These are phyloP conservation scores for Podospora pseudoanserina DNA, from an alignment of 495 filamentous ascomycete genomes.

Conservation along the genomic window DNA sequence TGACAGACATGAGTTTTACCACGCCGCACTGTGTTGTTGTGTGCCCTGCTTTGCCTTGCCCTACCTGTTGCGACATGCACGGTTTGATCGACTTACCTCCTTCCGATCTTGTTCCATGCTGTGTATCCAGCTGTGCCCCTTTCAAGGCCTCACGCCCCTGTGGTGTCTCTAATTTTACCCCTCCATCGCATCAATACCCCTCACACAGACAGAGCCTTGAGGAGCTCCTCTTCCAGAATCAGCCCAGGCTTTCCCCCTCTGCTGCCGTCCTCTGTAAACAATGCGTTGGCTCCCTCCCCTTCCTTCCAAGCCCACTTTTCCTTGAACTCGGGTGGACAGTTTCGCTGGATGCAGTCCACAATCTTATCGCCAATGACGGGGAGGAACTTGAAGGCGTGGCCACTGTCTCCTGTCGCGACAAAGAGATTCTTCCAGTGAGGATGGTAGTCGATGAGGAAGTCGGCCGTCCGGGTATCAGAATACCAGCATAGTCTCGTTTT, in stretches of 20 bases:
- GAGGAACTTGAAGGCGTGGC: conserved; percentile 87
- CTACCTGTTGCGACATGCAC: neutral
- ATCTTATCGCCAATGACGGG: conserved; percentile 79
- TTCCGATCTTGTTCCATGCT: neutral
- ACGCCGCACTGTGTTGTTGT: neutral
- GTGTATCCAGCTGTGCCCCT: neutral
- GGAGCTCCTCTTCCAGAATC: conserved; percentile 51
- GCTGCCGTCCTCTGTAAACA: conserved; percentile 62
- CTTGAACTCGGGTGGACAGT: conserved; percentile 53
- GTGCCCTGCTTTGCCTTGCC: neutral
- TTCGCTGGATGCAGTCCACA: conserved; percentile 60
- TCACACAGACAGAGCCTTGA: conserved; percentile 21
- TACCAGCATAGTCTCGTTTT: conserved; percentile 86
- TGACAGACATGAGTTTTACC: neutral
- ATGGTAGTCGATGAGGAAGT: conserved; percentile 79
- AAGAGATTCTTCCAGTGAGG: conserved; percentile 65
- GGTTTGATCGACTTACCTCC: neutral
- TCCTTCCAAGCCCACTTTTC: conserved; percentile 67
- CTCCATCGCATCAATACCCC: neutral
- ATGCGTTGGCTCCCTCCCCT: neutral
- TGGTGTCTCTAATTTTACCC: neutral
- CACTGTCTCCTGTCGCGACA: conserved; percentile 78
- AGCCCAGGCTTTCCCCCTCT: conserved; percentile 56
- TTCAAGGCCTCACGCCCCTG: neutral
- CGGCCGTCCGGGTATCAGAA: conserved; percentile 71